Evolutionary conservation across 2,329 filamentous ascomycete genomes (phyloP).

Genomic region (Colletotrichum costaricense): DNA sequence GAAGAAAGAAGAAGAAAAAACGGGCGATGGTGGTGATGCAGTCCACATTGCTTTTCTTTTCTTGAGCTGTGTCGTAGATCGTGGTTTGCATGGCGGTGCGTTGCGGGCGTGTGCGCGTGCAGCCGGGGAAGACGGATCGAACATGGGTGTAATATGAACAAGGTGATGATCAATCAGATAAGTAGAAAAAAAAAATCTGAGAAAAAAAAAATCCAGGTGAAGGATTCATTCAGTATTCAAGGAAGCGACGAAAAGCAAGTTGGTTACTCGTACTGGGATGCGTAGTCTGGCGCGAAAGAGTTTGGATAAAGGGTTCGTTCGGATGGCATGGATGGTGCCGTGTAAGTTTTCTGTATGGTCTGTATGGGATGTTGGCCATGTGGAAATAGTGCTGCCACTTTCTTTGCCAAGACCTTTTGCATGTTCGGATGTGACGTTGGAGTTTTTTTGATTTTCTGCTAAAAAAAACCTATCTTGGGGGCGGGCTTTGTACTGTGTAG

Average conservation of each 20-base stretch:
- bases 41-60: background rate
- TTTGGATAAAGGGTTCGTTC: background rate
- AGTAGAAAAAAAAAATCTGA: too few species aligned
- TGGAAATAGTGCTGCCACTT: background rate
- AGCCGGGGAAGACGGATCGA: conserved; percentile 1
- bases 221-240: background rate
- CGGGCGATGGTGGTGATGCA: background rate
- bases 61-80: background rate
- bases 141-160: background rate
- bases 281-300: background rate
- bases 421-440: background rate
- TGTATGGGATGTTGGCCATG: background rate
- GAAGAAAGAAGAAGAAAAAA: background rate
- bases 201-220: background rate
- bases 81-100: background rate
- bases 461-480: background rate
- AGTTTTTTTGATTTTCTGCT: background rate
- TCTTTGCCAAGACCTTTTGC: background rate
- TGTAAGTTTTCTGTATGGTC: too few species aligned
- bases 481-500: too few species aligned
- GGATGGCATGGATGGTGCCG: background rate
- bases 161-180: background rate
- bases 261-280: background rate
- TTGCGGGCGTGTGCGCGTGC: background rate
- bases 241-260: background rate